A percentile compares a stretch with the other conserved stretches of the same genome.
Evolutionary conservation across 441 rosid species (phyloP).

Genomic region (Corymbia calophylla): DNA sequence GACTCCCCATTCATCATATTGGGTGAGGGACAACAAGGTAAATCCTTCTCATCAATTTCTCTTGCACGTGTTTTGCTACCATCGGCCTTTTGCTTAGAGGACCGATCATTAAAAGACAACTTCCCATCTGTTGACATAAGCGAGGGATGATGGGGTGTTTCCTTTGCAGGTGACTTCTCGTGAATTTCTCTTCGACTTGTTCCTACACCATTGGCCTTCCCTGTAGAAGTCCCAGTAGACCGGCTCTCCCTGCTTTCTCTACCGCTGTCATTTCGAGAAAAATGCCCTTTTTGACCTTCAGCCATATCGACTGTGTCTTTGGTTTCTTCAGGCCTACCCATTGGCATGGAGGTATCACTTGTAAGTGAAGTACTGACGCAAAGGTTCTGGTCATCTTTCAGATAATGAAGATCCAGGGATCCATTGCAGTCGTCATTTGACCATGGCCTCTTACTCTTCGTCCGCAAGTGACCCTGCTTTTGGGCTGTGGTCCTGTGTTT

Average conservation of each 20-base stretch:
- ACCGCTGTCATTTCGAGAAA: not conserved
- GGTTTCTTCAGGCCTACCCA: conserved; percentile 18
- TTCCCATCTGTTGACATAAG: not conserved
- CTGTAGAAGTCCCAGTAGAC: not conserved
- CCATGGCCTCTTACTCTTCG: conserved; percentile 1
- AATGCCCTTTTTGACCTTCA: conserved; percentile 5
- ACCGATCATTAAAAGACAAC: not conserved
- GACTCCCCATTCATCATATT: not conserved
- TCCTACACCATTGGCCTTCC: not conserved
- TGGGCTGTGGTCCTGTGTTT: conserved; percentile 56
- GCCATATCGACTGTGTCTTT: not conserved
- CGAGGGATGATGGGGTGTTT: not conserved
- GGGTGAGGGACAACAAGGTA: not conserved
- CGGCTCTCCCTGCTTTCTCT: conserved; percentile 20
- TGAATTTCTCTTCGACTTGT: not conserved
- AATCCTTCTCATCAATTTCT: not conserved
- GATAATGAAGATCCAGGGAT: conserved; percentile 9
- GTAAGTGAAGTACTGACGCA: not conserved
- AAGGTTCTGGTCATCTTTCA: conserved; percentile 2
- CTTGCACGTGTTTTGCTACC: not conserved
- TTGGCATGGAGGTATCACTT: conserved; percentile 14
- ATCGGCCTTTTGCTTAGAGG: not conserved
- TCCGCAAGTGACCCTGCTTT: conserved; percentile 41
- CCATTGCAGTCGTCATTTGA: not conserved
- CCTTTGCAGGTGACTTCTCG: not conserved